phyloP scores from a whole-genome alignment of 371 early-diverging fungal genomes.

The Nematocida sp. region DNA sequence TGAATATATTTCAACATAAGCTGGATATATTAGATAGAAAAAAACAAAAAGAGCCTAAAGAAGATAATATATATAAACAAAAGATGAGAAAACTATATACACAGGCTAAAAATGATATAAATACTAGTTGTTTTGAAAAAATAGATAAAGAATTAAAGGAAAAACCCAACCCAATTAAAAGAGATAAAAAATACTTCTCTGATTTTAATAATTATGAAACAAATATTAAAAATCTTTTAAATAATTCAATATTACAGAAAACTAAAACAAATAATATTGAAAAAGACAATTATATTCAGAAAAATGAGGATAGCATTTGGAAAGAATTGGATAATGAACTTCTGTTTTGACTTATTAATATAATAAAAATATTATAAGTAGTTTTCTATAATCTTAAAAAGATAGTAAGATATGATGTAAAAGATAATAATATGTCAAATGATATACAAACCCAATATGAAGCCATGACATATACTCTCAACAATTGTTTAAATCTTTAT shows the following conservation, averaged over 20 bases:
- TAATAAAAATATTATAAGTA: no score
- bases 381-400: no score
- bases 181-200: neutral
- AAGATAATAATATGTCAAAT: no score
- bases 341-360: no score
- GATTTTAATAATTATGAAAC: neutral
- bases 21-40: neutral
- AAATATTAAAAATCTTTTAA: neutral
- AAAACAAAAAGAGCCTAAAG: neutral
- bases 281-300: no score
- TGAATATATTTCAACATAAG: constrained; percentile 3
- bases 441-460: no score
- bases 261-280: neutral
- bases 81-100: neutral
- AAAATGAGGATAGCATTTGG: no score
- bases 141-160: neutral
- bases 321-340: no score
- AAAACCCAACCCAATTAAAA: no score
- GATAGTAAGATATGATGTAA: no score
- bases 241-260: neutral
- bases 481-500: no score
- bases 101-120: neutral
- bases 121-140: neutral
- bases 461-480: no score
- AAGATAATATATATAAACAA: neutral